phyloP scores from a whole-genome alignment of 805 yeast genomes.

The Candida boidinii region DNA sequence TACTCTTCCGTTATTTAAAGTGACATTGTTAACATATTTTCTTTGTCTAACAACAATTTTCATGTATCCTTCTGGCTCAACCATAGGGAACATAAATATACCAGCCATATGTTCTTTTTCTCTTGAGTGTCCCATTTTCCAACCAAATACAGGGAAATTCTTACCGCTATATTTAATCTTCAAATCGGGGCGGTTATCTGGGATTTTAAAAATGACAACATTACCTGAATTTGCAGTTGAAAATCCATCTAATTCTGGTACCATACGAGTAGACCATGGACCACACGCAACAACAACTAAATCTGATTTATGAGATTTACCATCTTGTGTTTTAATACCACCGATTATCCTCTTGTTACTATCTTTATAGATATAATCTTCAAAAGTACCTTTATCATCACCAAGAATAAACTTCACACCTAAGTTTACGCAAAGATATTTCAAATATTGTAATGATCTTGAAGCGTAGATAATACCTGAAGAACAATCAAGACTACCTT shows the following conservation, averaged over 20 bases:
- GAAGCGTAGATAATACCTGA: constrained; percentile 27
- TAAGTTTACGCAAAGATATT: constrained; percentile 15
- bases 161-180: constrained; percentile 22
- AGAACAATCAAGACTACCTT: constrained; percentile 21
- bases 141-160: constrained; percentile 26
- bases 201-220: constrained; percentile 26
- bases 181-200: constrained; percentile 25
- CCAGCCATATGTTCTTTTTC: constrained; percentile 24
- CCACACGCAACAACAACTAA: constrained; percentile 22
- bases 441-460: constrained; percentile 24
- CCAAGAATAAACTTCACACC: constrained; percentile 29
- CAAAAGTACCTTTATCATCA: constrained; percentile 21
- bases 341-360: constrained; percentile 12
- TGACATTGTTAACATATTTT: constrained; percentile 25
- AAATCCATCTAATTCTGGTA: constrained; percentile 28
- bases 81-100: constrained; percentile 25
- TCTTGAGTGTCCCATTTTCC: constrained; percentile 25
- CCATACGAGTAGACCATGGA: constrained; percentile 21
- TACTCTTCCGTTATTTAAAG: constrained; percentile 11
- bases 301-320: constrained; percentile 15
- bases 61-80: constrained; percentile 27
- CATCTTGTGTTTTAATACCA: constrained; percentile 21
- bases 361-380: constrained; percentile 12
- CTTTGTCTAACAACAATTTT: constrained; percentile 28
- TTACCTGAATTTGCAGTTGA: constrained; percentile 30